phyloP scores from a whole-genome alignment of 1,139 yeast genomes.

The Pichia sp. region DNA sequence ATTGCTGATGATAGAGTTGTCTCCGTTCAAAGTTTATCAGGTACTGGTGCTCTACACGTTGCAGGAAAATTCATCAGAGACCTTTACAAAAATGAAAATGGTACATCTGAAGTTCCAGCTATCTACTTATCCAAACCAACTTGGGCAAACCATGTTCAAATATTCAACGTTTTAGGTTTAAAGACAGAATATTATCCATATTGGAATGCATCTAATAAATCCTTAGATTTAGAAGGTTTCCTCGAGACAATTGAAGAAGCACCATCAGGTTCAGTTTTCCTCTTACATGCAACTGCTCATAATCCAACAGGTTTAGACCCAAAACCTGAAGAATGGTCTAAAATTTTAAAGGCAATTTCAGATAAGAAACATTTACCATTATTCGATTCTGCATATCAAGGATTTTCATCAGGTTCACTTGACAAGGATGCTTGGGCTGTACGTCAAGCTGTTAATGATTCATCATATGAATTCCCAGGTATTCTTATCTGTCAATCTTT shows the following conservation, averaged over 20 bases:
- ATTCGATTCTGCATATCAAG: constrained; percentile 96
- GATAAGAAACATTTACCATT: constrained; percentile 69
- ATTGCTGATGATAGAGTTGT: constrained; percentile 50
- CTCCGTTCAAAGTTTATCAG: constrained; percentile 83
- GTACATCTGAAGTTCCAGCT: constrained; percentile 34
- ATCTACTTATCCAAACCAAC: constrained; percentile 85
- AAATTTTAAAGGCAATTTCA: constrained; percentile 56
- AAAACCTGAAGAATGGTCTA: constrained; percentile 75
- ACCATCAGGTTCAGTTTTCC: constrained; percentile 70
- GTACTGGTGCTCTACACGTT: constrained; percentile 92
- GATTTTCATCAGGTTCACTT: constrained; percentile 88
- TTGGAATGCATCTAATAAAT: constrained; percentile 58
- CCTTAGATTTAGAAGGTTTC: constrained; percentile 64
- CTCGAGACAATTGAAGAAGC: constrained; percentile 61
- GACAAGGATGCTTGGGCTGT: constrained; percentile 83
- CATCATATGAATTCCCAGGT: constrained; percentile 35
- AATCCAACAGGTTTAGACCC: constrained; percentile 98
- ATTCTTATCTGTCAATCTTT: constrained; percentile 86
- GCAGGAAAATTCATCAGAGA: constrained; percentile 69
- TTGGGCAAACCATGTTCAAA: constrained; percentile 92
- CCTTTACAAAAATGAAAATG: constrained; percentile 41
- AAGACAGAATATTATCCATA: constrained; percentile 67
- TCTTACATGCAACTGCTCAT: constrained; percentile 94
- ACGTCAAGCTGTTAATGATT: constrained; percentile 63
- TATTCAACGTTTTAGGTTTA: constrained; percentile 64